Conservation (phyloP, 2,329 filamentous ascomycete species). For the Calcarisporium arbuscula region DNA sequence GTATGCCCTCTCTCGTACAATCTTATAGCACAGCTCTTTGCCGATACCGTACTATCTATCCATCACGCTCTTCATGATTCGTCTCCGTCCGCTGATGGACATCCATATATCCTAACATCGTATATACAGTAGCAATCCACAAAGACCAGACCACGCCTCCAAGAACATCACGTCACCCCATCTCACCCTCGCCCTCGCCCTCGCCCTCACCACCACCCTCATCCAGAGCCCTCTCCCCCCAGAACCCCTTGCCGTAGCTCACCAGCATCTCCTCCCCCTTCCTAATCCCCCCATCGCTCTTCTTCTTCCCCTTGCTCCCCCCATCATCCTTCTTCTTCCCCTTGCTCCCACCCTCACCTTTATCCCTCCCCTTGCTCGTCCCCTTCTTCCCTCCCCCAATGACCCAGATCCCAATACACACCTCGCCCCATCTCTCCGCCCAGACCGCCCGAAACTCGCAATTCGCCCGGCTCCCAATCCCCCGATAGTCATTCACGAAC, state of each 20-base stretch:
- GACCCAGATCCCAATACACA: conserved; percentile 54
- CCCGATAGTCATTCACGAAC: conserved; percentile 62
- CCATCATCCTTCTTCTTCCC: conserved; percentile 20
- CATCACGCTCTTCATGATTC: too few relatives aligned
- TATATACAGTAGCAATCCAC: too few relatives aligned
- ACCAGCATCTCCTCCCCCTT: conserved; percentile 60
- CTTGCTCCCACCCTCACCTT: conserved; percentile 20
- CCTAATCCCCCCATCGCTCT: conserved; percentile 23
- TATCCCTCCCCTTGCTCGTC: conserved; percentile 16
- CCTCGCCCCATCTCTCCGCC: conserved; percentile 44
- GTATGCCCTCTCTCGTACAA: too few relatives aligned
- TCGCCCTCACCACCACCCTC: conserved; percentile 8
- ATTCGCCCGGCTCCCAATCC: conserved; percentile 46
- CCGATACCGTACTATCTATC: too few relatives aligned
- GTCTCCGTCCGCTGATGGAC: too few relatives aligned
- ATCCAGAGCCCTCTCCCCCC: conserved; percentile 40
- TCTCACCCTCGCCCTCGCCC: not conserved
- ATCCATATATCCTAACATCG: not conserved
- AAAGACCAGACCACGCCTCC: too few relatives aligned
- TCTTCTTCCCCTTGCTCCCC: conserved; percentile 18
- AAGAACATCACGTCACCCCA: conserved; percentile 2
- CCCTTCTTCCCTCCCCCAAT: conserved; percentile 25
- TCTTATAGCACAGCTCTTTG: too few relatives aligned
- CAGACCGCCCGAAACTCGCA: conserved; percentile 55
- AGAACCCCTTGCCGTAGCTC: conserved; percentile 64